Conservation (phyloP, 1,284 basidiomycete genomes). For the Agroathelia rolfsii region DNA sequence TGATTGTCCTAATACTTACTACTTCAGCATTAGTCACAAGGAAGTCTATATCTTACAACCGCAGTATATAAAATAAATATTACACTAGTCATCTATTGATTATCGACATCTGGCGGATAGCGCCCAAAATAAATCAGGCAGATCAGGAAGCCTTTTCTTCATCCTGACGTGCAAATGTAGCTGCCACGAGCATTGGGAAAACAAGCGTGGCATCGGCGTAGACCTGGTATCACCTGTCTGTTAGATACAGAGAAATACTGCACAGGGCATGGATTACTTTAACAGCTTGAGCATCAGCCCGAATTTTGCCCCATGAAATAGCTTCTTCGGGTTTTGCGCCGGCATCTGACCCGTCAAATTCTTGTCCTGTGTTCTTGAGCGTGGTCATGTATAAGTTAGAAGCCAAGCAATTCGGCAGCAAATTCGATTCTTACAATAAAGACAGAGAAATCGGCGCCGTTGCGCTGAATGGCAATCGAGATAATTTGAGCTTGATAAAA, state of each 20-base stretch:
- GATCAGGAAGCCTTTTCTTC: constrained; percentile 23
- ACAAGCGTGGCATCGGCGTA: constrained; percentile 80
- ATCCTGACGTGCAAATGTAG: constrained; percentile 79
- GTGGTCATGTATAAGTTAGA: constrained; percentile 6
- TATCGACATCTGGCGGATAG: too few species aligned
- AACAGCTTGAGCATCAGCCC: constrained; percentile 81
- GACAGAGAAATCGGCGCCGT: constrained; percentile 96
- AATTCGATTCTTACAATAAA: constrained; percentile 60
- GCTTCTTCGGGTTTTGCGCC: constrained; percentile 97
- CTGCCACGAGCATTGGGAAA: constrained; percentile 85
- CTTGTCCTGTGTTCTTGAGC: constrained; percentile 88
- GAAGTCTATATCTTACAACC: too few species aligned
- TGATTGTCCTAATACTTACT: too few species aligned
- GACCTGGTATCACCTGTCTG: constrained; percentile 41
- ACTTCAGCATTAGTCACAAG: too few species aligned
- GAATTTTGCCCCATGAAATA: constrained; percentile 98
- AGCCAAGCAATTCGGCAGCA: constrained; percentile 1
- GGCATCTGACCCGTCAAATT: constrained; percentile 97
- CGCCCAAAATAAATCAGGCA: neutral
- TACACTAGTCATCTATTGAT: neutral
- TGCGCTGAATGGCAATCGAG: constrained; percentile 52
- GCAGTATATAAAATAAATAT: too few species aligned
- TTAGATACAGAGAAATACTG: too few species aligned
- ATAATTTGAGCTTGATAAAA: constrained; percentile 7
- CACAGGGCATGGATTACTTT: constrained; percentile 49